Conservation (phyloP, 495 filamentous ascomycete species). For the Tuber aestivum region DNA sequence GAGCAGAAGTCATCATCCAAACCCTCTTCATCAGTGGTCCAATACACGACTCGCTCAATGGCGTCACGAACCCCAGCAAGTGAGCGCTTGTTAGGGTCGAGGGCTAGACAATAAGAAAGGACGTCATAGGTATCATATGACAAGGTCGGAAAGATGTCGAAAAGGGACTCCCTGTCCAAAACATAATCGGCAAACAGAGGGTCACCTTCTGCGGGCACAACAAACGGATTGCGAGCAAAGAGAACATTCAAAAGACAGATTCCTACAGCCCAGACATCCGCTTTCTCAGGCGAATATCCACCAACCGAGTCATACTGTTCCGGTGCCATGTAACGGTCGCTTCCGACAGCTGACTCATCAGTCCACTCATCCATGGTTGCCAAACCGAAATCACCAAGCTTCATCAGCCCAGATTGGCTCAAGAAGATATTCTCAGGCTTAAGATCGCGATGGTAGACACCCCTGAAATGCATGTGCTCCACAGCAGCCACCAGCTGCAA, state of each 20-base stretch:
- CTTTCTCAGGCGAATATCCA: constrained; percentile 88
- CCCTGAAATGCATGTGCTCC: constrained; percentile 81
- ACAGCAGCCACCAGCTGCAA: constrained; percentile 84
- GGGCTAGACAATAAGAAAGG: constrained; percentile 73
- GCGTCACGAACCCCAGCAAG: constrained; percentile 67
- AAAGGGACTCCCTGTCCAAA: constrained; percentile 84
- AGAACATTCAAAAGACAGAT: constrained; percentile 93
- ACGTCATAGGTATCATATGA: constrained; percentile 95
- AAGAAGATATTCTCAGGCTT: constrained; percentile 99
- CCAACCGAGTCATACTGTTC: constrained; percentile 88
- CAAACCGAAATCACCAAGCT: constrained; percentile 93
- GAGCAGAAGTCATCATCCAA: constrained; percentile 86
- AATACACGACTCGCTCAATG: constrained; percentile 72
- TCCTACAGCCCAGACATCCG: constrained; percentile 94
- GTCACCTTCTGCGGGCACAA: constrained; percentile 75
- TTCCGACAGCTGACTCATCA: constrained; percentile 84
- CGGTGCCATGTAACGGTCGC: constrained; percentile 97
- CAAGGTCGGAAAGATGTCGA: constrained; percentile 98
- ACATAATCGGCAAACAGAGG: constrained; percentile 87
- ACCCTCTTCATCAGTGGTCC: constrained; percentile 87
- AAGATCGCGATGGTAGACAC: constrained; percentile 95
- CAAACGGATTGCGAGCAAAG: constrained; percentile 93
- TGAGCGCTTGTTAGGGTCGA: constrained; percentile 86
- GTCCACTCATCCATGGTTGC: constrained; percentile 82
- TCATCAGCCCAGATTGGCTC: constrained; percentile 76